Evolutionary conservation across 352 stramenopile species (phyloP).

Genomic region (Pythium brachiatum): DNA sequence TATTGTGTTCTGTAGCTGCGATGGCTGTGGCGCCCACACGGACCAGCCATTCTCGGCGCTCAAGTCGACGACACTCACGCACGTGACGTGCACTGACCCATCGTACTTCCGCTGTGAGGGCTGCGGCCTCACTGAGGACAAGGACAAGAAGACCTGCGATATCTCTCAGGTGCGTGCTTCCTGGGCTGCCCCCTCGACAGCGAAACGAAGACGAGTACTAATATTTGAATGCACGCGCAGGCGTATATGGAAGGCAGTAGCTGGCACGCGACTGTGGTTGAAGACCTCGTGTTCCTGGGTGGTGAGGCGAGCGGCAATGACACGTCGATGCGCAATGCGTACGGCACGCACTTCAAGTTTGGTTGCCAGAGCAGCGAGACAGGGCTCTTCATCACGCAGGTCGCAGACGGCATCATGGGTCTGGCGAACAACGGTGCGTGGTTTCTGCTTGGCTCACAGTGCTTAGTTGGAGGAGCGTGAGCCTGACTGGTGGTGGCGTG

Average conservation of each 20-base stretch:
- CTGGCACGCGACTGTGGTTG: slow-evolving; percentile 77
- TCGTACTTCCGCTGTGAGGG: slow-evolving; percentile 58
- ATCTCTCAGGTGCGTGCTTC: slow-evolving; percentile 46
- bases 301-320: slow-evolving; percentile 52
- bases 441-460: not conserved
- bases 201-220: too few species aligned
- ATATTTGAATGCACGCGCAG: slow-evolving; percentile 22
- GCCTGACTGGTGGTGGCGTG: not conserved
- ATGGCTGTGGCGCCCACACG: slow-evolving; percentile 71
- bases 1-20: slow-evolving; percentile 29
- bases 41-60: slow-evolving; percentile 56
- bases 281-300: slow-evolving; percentile 80
- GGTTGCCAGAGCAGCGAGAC: slow-evolving; percentile 77
- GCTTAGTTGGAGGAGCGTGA: not conserved
- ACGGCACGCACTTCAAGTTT: slow-evolving; percentile 77
- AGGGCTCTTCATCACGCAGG: slow-evolving; percentile 76
- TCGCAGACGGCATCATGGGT: slow-evolving; percentile 84
- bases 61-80: slow-evolving; percentile 67
- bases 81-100: slow-evolving; percentile 55
- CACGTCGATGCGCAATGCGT: slow-evolving; percentile 48
- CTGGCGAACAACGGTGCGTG: slow-evolving; percentile 55
- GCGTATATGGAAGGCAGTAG: slow-evolving; percentile 86
- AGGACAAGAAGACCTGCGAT: slow-evolving; percentile 45
- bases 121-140: slow-evolving; percentile 27
- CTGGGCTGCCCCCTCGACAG: not conserved